Conservation (phyloP, 129 eudicot genomes). For the Pittosporum tobira region DNA sequence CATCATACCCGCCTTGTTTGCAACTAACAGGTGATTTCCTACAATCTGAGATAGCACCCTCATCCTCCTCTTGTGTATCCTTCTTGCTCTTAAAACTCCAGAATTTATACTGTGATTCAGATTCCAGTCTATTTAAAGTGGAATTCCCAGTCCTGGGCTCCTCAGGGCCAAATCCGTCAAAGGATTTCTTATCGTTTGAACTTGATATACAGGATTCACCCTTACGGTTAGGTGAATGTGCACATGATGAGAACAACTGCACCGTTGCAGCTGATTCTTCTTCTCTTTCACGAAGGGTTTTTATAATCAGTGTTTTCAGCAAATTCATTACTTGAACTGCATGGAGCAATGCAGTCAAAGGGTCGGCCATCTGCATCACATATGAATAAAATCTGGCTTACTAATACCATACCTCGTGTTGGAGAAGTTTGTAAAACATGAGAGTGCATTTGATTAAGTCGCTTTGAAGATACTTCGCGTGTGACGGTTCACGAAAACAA, state of each 20-base stretch:
- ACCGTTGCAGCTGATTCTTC: constrained; percentile 25
- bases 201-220: constrained; percentile 11
- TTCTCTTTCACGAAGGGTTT: constrained; percentile 47
- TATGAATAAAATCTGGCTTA: neutral
- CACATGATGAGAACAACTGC: constrained; percentile 14
- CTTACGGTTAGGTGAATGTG: constrained; percentile 11
- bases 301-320: constrained; percentile 60
- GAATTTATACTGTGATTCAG: constrained; percentile 24
- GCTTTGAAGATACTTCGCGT: too few species aligned
- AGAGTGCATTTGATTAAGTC: neutral
- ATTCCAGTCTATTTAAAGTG: constrained; percentile 35
- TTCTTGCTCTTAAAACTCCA: constrained; percentile 42
- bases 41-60: constrained; percentile 12
- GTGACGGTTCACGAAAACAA: neutral
- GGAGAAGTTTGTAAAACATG: neutral
- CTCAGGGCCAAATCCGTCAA: neutral
- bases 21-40: constrained; percentile 23
- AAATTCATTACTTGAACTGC: constrained; percentile 98
- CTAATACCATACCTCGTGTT: neutral
- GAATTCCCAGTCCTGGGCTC: neutral
- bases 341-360: constrained; percentile 85
- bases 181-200: constrained; percentile 4
- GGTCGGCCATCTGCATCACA: constrained; percentile 86
- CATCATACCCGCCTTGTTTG: constrained; percentile 19
- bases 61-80: constrained; percentile 27